Conservation (phyloP, 345 rosid genomes). For the thale cress (Arabidopsis thaliana) region DNA sequence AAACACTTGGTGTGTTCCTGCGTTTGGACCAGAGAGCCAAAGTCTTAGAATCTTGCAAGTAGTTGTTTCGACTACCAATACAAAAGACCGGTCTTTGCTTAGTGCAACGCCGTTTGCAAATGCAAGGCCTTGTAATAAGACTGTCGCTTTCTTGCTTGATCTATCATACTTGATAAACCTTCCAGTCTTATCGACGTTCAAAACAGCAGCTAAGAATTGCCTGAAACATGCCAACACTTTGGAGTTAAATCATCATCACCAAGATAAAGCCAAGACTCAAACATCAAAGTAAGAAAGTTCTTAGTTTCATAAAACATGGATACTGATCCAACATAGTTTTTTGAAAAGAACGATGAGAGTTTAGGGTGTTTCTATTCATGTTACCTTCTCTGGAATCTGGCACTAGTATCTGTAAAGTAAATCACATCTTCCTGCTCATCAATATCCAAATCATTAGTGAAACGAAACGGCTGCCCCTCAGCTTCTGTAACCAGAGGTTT, state of each 20-base stretch:
- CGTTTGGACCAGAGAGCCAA: constrained; percentile 57
- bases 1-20: constrained; percentile 52
- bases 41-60: constrained; percentile 52
- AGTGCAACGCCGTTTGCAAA: constrained; percentile 79
- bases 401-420: constrained; percentile 78
- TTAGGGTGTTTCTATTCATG: neutral
- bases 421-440: constrained; percentile 60
- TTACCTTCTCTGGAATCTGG: constrained; percentile 69
- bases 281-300: neutral
- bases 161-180: constrained; percentile 67
- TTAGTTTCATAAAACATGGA: constrained; percentile 4
- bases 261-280: neutral
- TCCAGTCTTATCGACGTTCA: constrained; percentile 63
- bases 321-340: neutral
- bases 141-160: constrained; percentile 59
- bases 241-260: constrained; percentile 11
- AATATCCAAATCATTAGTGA: constrained; percentile 78
- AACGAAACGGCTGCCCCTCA: constrained; percentile 60
- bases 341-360: constrained; percentile 1
- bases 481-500: constrained; percentile 56
- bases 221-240: constrained; percentile 45
- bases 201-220: constrained; percentile 56
- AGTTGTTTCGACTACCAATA: constrained; percentile 61
- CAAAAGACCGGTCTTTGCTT: constrained; percentile 64
- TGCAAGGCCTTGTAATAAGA: constrained; percentile 57